These are phyloP conservation scores for Aureobasidium sp. DNA, from an alignment of 2,329 filamentous ascomycete species.

Conservation along the genomic window DNA sequence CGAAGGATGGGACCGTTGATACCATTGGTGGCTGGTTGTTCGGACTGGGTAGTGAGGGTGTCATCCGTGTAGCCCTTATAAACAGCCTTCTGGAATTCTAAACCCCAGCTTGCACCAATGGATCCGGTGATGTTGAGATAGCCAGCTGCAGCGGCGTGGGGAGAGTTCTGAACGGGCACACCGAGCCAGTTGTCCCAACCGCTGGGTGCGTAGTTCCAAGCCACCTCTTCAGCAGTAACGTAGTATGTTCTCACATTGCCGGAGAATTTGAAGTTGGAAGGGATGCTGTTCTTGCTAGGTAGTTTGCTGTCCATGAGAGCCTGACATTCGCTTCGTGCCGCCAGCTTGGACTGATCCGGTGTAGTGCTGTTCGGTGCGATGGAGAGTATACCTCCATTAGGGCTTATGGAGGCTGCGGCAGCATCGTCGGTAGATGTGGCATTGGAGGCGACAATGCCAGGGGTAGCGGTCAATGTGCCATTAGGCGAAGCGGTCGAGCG, in stretches of 20 bases:
- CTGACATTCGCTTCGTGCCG: neutral
- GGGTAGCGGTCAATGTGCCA: neutral
- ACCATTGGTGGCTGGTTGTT: slow-evolving; percentile 23
- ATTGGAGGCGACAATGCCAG: neutral
- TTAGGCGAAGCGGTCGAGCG: neutral
- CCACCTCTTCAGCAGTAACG: slow-evolving; percentile 20
- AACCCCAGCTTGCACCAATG: slow-evolving; percentile 15
- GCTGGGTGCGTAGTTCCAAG: slow-evolving; percentile 22
- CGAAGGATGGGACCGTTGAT: slow-evolving; percentile 21
- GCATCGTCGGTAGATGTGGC: neutral
- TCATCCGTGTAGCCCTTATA: slow-evolving; percentile 26
- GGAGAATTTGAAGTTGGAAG: slow-evolving; percentile 17
- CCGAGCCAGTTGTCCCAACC: slow-evolving; percentile 24
- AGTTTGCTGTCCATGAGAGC: slow-evolving; percentile 15
- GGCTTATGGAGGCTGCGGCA: neutral
- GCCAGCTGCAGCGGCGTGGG: slow-evolving; percentile 12
- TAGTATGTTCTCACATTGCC: slow-evolving; percentile 22
- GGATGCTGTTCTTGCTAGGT: slow-evolving; percentile 14
- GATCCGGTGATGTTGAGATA: slow-evolving; percentile 17
- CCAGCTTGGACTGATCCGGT: neutral
- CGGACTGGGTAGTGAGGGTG: slow-evolving; percentile 17
- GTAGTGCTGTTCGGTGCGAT: neutral
- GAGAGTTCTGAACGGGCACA: slow-evolving; percentile 9
- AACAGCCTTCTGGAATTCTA: slow-evolving; percentile 23
- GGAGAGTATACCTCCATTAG: slow-evolving; percentile 1